Base-by-base conservation (phyloP, 2,329 filamentous ascomycete species). In the Fusarium sp. region DNA sequence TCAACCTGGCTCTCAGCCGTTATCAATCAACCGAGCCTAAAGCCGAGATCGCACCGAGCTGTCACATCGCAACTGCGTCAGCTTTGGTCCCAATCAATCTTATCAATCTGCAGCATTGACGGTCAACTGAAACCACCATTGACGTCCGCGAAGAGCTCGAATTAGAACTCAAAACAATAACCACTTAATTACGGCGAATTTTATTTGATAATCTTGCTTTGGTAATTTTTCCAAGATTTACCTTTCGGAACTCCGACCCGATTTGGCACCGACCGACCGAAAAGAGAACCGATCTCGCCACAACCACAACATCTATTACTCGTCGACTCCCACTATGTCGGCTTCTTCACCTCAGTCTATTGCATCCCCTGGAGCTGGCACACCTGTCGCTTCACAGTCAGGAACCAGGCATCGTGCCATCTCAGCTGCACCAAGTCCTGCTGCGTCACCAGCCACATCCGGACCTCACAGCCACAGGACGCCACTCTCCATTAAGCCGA, bases 401-500 rank as follows among this genome's bases (percentile, higher is more conserved):
- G 68, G 60, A 57, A 65, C 61, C 36, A 72, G 59, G 65, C 70
- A 68, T 70, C 70, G 77, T 70, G 61, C 75, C 63, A 70, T 79
- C 75, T 65, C 78, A 60, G 70, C 57, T 54, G 75, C 68, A 45
- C 74, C 73, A 60, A 69, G 74, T 45, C 58, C 66, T 54, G 65
- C 60, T 51, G 65, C 60, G 9, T 70, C 72, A 76, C 68, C 75
- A 71, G 73, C 72, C 74, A 76, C 73, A 61, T 35, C 72, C 6
- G 68, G 60, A 16, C 67, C 78, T 14, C 65, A 68, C 59, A 72
- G 70, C 63, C 76, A 74, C 62, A 75, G 78, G 60, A 74, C 75
- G 68, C 78, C 79, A 72, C 76, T 80, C 58, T 80, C 78, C 69
- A 77, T 79, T 48, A 79, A 79, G 65, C 73, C 74, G 65, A 75